Evolutionary conservation across 148 eudicot species (phyloP).

Genomic region (Rhododendron griersonianum): DNA sequence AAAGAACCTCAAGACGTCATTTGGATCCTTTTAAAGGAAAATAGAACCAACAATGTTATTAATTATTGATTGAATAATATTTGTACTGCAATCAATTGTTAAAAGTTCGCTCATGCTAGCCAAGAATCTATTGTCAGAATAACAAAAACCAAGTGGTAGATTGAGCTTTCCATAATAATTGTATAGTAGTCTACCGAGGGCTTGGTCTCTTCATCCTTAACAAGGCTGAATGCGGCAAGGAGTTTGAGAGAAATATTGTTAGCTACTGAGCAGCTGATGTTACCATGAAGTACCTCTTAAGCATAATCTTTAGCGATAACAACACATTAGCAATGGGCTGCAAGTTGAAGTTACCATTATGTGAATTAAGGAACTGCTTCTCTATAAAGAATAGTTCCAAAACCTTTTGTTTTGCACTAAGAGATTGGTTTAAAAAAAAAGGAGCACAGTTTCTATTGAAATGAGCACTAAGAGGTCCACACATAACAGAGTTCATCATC

Average conservation of each 20-base stretch:
- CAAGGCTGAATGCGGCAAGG: constrained; percentile 15
- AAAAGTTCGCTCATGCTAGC: too few relatives aligned
- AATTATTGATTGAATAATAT: constrained; percentile 42
- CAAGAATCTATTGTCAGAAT: too few relatives aligned
- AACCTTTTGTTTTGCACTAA: too few relatives aligned
- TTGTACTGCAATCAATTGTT: constrained; percentile 48
- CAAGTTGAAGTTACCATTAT: too few relatives aligned
- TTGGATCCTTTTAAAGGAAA: constrained; percentile 58
- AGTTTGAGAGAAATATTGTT: too few relatives aligned
- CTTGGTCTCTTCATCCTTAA: constrained; percentile 31
- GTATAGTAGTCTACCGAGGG: constrained; percentile 66
- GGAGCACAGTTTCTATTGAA: constrained; percentile 92
- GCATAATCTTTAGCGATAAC: too few relatives aligned
- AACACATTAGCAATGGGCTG: too few relatives aligned
- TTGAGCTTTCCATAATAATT: constrained; percentile 53
- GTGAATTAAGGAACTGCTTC: too few relatives aligned
- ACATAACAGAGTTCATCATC: constrained; percentile 78
- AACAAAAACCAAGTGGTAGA: constrained; percentile 36
- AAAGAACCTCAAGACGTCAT: constrained; percentile 57
- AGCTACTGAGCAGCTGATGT: too few relatives aligned
- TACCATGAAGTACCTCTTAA: too few relatives aligned
- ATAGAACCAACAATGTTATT: constrained; percentile 67
- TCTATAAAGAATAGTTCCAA: too few relatives aligned
- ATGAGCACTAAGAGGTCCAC: constrained; percentile 95
- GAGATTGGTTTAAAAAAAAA: too few relatives aligned